Conservation (phyloP, 2,329 filamentous ascomycete genomes). For the Botrytis galanthina region DNA sequence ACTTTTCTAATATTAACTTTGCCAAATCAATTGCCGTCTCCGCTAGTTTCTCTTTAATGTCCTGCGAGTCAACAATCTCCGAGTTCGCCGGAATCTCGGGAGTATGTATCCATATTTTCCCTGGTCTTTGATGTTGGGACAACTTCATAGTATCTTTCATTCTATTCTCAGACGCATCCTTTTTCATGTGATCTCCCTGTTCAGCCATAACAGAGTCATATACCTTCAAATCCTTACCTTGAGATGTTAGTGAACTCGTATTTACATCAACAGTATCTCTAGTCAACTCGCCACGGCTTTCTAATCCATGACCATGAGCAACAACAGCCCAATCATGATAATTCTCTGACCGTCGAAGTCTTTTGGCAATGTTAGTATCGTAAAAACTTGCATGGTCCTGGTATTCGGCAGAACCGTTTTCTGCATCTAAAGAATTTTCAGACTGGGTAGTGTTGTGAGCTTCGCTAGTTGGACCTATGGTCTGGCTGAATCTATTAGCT, state of each 20-base stretch:
- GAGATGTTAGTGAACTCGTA: not conserved
- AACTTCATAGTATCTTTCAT: not conserved
- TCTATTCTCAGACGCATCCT: not conserved
- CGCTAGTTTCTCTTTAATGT: constrained; percentile 1
- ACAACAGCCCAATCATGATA: not conserved
- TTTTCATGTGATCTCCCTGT: not conserved
- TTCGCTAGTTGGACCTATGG: not conserved
- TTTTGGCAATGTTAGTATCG: not conserved
- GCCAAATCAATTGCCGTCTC: not conserved
- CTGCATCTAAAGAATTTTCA: too few species aligned
- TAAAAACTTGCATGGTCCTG: not conserved
- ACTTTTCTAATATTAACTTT: not conserved
- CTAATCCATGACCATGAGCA: not conserved
- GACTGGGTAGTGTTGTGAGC: not conserved
- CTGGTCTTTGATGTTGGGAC: not conserved
- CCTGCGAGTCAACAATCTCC: not conserved
- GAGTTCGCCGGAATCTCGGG: not conserved
- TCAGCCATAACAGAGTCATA: not conserved
- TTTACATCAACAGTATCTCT: not conserved
- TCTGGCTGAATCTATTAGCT: not conserved
- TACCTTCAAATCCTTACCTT: not conserved
- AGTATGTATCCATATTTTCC: not conserved
- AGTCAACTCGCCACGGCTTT: not conserved
- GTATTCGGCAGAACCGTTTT: too few species aligned
- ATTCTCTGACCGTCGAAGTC: not conserved